Percentiles rank a stretch among this genome's conserved stretches.
phyloP scores from a whole-genome alignment of 345 rosid species.

The Euphorbia pulcherrima region DNA sequence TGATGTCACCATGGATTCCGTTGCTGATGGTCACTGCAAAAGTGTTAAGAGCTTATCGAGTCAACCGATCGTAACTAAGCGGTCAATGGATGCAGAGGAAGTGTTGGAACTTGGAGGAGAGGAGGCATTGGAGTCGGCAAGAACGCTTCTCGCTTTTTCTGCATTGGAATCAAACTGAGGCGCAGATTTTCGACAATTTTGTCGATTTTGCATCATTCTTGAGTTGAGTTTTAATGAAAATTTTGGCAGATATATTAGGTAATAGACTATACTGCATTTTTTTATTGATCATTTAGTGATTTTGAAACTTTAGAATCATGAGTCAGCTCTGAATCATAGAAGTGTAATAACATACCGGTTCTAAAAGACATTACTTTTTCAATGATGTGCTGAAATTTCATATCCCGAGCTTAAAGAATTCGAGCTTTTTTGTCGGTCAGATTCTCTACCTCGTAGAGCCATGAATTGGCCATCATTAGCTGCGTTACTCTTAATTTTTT shows the following conservation, averaged over 20 bases:
- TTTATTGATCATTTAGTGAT: neutral
- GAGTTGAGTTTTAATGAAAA: slow-evolving; percentile 8
- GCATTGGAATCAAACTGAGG: slow-evolving; percentile 17
- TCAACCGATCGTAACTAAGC: neutral
- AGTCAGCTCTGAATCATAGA: no score
- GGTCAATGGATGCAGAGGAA: slow-evolving; percentile 7
- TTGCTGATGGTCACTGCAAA: neutral
- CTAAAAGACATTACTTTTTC: no score
- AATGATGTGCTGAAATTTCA: no score
- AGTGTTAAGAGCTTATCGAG: slow-evolving; percentile 4
- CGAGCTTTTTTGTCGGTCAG: no score
- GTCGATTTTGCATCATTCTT: neutral
- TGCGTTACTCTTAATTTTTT: no score
- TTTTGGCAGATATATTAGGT: neutral
- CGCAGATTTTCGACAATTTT: neutral
- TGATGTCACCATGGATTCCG: neutral
- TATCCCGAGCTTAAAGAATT: no score
- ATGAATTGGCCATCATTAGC: no score
- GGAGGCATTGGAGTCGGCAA: slow-evolving; percentile 27
- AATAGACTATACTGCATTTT: neutral
- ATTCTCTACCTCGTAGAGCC: no score
- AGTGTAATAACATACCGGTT: no score
- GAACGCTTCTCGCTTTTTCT: slow-evolving; percentile 19
- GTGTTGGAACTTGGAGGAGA: slow-evolving; percentile 28
- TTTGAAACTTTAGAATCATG: neutral